Evolutionary conservation across 192 early-diverging fungal genomes (phyloP), one percentile per base, ranked within the genome.

Genomic region (Coemansia sp.): DNA sequence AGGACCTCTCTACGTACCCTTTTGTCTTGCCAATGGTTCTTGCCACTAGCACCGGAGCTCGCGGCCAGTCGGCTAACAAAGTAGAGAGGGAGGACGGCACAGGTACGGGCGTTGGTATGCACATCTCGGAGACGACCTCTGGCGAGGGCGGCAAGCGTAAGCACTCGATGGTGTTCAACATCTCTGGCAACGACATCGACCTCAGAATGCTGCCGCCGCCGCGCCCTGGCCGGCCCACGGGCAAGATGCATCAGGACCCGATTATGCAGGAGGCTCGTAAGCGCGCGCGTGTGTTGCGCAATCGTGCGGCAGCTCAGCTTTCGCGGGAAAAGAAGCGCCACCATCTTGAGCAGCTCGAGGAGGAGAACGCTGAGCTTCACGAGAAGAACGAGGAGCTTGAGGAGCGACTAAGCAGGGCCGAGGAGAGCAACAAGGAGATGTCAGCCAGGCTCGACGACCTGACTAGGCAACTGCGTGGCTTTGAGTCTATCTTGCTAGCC

Each of bases 261-360:
- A 66, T 63, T 11, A 75, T 81, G 78, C 78, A 81, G 64, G 78
- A 81, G 64, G 78, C 78, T 9, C 78, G 78, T 51, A 81, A 81
- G 57, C 78, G 78, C 21, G 90, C 92, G 53, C 88, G 95, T 16
- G 73, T 97, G 57, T 88, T 97, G 67, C 94, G 94, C 77, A 97
- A 97, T 73, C 88, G 95, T 11, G 93, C 91, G 11, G 91, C 92
- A 0, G 95, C 95, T 3, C 84, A 93, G 59, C 71, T 90, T 55
- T 93, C 91, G 7, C 90, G 95, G 45, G 93, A 94, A 79, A 87
- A 93, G 58, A 95, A 97, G 83, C 86, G 92, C 35, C 91, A 94
- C 56, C 93, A 95, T 60, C 63, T 94, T 28, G 85, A 85, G 71
- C 65, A 74, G n/a, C 85, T 95, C 9, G 94, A 93, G 79, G 80